Percentiles rank a stretch among this genome's conserved stretches.
These are phyloP conservation scores for Tieghemostelium lacteum DNA, from an alignment of 78 protist genomes.

Conservation along the genomic window DNA sequence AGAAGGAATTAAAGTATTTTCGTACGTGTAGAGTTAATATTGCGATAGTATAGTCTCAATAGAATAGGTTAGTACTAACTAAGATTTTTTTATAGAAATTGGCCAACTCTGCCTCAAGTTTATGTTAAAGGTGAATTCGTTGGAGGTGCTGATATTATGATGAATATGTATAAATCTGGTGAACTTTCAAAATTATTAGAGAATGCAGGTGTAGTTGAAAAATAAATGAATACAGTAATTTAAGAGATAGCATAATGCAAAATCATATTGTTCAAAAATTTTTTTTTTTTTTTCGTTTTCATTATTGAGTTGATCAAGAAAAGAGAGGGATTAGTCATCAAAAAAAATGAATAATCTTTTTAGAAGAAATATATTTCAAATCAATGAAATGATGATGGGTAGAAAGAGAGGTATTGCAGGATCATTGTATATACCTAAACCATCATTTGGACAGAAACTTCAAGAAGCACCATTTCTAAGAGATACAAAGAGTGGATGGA, in stretches of 20 bases:
- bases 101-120: constrained; percentile 98
- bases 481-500: constrained; percentile 66
- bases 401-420: constrained; percentile 48
- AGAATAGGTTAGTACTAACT: too few species aligned
- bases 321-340: background rate
- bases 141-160: constrained; percentile 95
- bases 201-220: constrained; percentile 9
- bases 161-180: constrained; percentile 52
- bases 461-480: background rate
- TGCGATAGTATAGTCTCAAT: too few species aligned
- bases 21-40: constrained; percentile 78
- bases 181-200: constrained; percentile 44
- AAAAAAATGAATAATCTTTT: background rate
- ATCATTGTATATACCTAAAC: constrained; percentile 51
- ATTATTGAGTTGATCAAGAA: background rate
- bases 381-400: background rate
- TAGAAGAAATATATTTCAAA: background rate
- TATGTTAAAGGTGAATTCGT: constrained; percentile 94
- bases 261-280: background rate
- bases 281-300: too few species aligned
- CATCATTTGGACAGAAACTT: constrained; percentile 61
- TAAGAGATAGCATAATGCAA: too few species aligned
- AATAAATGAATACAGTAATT: background rate
- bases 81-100: constrained; percentile 62
- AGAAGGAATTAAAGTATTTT: constrained; percentile 84